Base-by-base conservation (phyloP, 148 eudicot genomes). In the Nepenthes gracilis region DNA sequence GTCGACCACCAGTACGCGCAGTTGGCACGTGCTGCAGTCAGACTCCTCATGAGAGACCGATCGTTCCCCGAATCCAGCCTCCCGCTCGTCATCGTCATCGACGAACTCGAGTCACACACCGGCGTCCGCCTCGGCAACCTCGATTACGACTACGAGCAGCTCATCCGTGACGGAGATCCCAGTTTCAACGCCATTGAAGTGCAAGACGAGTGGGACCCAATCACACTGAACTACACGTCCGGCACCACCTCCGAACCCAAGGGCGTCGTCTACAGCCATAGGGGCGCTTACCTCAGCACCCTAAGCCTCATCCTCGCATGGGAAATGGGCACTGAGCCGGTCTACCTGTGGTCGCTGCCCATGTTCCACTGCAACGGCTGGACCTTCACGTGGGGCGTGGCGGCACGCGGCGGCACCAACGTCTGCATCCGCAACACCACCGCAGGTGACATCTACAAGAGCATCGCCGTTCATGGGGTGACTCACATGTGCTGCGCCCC, bases 301-400 rank as follows among this genome's bases (percentile, higher is more conserved):
- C 60, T 91, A 15, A 85, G 93, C 62, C 35, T 91, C 69, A 69
- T 87, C 36, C 54, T 85, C 14, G 93, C 83, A 0, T 91, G 93
- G 96, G 88, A 81, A 62, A 91, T 91, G 97, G 81, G 80, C 36
- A 80, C 69, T 2, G 90, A 71, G 56, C 87, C 97, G 1, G 82
- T 91, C 1, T 91, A 85, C 36, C 43, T 91, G 10, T 91, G 97
- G 97, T 77, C 96, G 9, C 82, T 91, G 7, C 96, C 97, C 6
- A 91, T 91, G 97, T 91, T 91, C 70, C 97, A 91, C 47, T 91
- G 97, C 67, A 91, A 91, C n/a, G 97, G 97, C 9, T 91, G 97
- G 96, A 91, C 96, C 13, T 85, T 91, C 78, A 87, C 97, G 1
- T 91, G 97, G 97, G 97, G 97, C 2, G 70, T 87, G 1, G 97